Conservation (phyloP, 202 grass and related monocot genomes). For the Bolboschoenoplectus hybrid region DNA sequence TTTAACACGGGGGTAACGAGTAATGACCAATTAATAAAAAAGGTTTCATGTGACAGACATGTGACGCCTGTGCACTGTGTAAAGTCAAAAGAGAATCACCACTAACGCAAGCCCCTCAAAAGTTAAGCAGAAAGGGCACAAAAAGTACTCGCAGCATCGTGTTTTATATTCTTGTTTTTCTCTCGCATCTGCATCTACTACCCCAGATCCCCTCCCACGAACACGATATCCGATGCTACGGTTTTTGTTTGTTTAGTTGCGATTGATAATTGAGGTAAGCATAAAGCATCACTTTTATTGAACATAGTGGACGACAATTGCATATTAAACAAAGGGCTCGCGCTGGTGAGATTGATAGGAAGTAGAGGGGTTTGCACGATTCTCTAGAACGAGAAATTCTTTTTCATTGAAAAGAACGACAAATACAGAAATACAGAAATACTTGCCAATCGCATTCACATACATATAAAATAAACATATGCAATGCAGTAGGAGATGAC, state of each 20-base stretch:
- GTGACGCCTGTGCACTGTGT: not conserved
- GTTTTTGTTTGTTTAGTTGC: not conserved
- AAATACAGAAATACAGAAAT: not conserved
- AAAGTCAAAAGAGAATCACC: slow-evolving; percentile 19
- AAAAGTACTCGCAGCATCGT: slow-evolving; percentile 12
- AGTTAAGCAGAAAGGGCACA: slow-evolving; percentile 21
- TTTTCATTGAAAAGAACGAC: not conserved
- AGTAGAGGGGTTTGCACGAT: not conserved
- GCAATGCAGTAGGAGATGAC: too few relatives aligned
- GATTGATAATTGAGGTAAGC: not conserved
- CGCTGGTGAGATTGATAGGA: not conserved
- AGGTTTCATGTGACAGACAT: not conserved
- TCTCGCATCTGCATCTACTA: not conserved
- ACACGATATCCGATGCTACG: not conserved
- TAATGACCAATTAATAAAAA: not conserved
- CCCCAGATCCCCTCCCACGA: not conserved
- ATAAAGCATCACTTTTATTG: not conserved
- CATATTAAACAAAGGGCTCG: not conserved
- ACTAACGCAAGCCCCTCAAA: slow-evolving; percentile 4
- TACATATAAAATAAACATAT: too few relatives aligned
- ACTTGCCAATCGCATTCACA: not conserved
- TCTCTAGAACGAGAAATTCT: not conserved
- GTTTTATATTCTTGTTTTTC: slow-evolving; percentile 24
- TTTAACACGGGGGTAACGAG: not conserved
- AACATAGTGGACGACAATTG: not conserved